Evolutionary conservation across 345 rosid species (phyloP), one percentile per base, ranked within the genome.

Genomic region (Ceriops decandra): DNA sequence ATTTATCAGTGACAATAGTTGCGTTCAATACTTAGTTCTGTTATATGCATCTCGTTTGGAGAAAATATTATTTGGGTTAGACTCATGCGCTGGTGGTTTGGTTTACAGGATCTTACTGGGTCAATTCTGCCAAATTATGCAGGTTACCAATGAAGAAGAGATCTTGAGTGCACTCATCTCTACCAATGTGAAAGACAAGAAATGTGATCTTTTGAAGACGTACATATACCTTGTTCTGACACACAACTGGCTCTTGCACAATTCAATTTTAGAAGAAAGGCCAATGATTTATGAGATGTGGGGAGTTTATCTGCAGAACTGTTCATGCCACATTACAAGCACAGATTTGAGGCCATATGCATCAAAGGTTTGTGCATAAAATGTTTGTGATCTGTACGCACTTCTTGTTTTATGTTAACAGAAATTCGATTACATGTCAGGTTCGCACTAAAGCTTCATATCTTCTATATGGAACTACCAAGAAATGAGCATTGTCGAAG

Each of bases 301-400:
- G 95, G 84, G 78, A 56, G 86, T 85, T 66, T 81, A 68, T 70
- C 90, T 93, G 17, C 87, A 91, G 47, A 83, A 81, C 71, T 89
- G 93, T 81, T 85, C 92, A 57, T 85, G 86, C 76, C 95, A 83
- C 68, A 93, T 93, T 53, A 63, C 75, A 26, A 85, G 85, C 90
- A 84, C 95, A 0, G 90, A 93, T 82, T 74, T 89, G 78, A 81
- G 97, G 63, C 76, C 89, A 20, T 81, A 81, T 63, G 97, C 98
- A 33, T 75, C 90, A 10, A 89, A 89, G 85, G 97, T 91, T 42
- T 36, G 84, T 26, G 49, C 67, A 33, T 20, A 58, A 52, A 47
- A 20, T 17, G 7, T 61, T 61, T 62, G 53, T 73, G 59, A 21
- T 26, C 20, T 38, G 42, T 27, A 47, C 46, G 30, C 42, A 22